These are phyloP conservation scores for Chalciporus chontae DNA, from an alignment of 768 basidiomycete genomes.

Conservation along the genomic window DNA sequence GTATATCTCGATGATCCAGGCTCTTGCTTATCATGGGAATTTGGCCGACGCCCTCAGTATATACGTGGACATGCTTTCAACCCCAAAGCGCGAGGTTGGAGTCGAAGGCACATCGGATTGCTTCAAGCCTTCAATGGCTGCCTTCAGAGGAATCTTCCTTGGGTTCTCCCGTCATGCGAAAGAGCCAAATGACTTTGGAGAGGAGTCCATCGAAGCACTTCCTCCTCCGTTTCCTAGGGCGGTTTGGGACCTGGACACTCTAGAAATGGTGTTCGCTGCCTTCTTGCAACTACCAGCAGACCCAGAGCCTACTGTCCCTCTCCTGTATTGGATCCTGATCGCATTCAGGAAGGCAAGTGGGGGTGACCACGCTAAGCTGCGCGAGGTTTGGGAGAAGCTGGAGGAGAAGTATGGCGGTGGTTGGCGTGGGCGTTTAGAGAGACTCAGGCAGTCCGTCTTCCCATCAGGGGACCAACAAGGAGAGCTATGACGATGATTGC, in stretches of 20 bases:
- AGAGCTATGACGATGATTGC: background rate
- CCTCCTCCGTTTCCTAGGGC: constrained; percentile 6
- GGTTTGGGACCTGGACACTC: constrained; percentile 55
- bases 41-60: constrained; percentile 51
- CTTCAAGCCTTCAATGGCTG: constrained; percentile 44
- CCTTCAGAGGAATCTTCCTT: constrained; percentile 72
- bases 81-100: constrained; percentile 37
- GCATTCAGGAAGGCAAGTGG: constrained; percentile 63
- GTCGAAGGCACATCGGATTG: constrained; percentile 27
- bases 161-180: constrained; percentile 65
- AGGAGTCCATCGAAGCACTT: constrained; percentile 3
- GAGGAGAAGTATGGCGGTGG: constrained; percentile 49
- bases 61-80: constrained; percentile 65
- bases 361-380: constrained; percentile 46
- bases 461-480: background rate
- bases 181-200: constrained; percentile 13
- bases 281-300: constrained; percentile 57
- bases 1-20: constrained; percentile 67
- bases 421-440: constrained; percentile 42
- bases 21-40: constrained; percentile 68
- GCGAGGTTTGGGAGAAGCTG: constrained; percentile 53
- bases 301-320: constrained; percentile 40
- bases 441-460: constrained; percentile 43
- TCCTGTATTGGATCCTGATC: constrained; percentile 64
- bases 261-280: constrained; percentile 53